Evolutionary conservation across 305 asterid species (phyloP), one percentile per base, ranked within the genome.

Genomic region (Fraxinus latifolia): DNA sequence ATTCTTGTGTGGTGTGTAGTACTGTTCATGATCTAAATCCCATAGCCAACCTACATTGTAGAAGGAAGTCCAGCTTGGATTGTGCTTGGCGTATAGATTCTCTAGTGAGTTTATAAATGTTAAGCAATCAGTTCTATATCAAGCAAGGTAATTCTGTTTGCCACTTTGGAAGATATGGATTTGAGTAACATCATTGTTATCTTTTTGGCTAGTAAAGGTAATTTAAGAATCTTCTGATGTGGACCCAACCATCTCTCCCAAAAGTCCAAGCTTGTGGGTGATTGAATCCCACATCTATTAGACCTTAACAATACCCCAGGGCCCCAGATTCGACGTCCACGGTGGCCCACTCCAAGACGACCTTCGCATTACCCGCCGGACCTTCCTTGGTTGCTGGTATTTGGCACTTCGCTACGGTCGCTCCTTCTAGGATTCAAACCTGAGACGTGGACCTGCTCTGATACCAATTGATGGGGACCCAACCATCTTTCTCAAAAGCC

Each of bases 21-120:
- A 77, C 74, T 77, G 85, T 78, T 68, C 62, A 34, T 75, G 78
- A 71, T 60, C 60, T 70, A 14, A 14, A 70, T 31, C 44, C 39
- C 76, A 70, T 31, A 15, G 15, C 76, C 39, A 29, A 29, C 23
- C 21, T 31, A 70, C 42, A 4, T 27, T 67, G 2, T 67, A 25
- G 36, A 25, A 67, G 3, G 70, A 17, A 58, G 36, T 70, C 37
- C 76, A 70, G 12, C 32, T 31, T 15, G 37, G 8, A 7, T 68
- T 53, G 36, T 37, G 32, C 78, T 78, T 74, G 67, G 37, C 36
- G 0, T 68, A 82, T 68, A 21, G 55, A 53, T 31, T 76, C 44
- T 79, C 33, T 68, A 62, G 55, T 67, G 74, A 67, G 74, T 11
- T 25, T 25, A 27, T 29, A 27, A 14, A 67, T 67, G 74, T 67